Percentiles rank a stretch among this genome's conserved stretches.
Evolutionary conservation across 805 yeast species (phyloP).

Genomic region (Yamadazyma paraphyllophila): DNA sequence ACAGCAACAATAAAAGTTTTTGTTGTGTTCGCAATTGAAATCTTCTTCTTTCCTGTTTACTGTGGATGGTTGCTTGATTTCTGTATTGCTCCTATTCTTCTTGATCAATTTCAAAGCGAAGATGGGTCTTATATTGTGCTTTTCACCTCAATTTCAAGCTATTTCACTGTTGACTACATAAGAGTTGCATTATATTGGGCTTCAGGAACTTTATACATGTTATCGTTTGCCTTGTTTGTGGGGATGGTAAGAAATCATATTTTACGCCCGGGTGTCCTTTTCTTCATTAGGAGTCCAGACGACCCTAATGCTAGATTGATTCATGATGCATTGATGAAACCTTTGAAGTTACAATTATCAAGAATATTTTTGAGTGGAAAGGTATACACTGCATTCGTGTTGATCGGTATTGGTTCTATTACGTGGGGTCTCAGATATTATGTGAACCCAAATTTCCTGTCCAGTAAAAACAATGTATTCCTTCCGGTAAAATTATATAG

Average conservation of each 20-base stretch:
- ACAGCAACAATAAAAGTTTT: conserved; percentile 72
- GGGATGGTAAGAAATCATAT: conserved; percentile 74
- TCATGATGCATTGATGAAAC: conserved; percentile 81
- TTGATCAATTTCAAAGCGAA: conserved; percentile 7
- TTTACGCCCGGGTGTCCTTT: conserved; percentile 84
- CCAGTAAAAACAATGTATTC: conserved; percentile 17
- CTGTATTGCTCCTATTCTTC: conserved; percentile 56
- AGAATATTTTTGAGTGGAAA: conserved; percentile 70
- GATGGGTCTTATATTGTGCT: conserved; percentile 5
- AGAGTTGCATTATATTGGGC: conserved; percentile 50
- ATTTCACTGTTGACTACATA: conserved; percentile 15
- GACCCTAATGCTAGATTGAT: conserved; percentile 86
- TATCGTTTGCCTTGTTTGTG: conserved; percentile 78
- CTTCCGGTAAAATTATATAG: conserved; percentile 23
- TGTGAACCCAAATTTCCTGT: conserved; percentile 9
- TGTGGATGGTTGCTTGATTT: conserved; percentile 80
- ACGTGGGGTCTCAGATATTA: conserved; percentile 46
- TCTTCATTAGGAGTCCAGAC: conserved; percentile 89
- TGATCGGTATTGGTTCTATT: conserved; percentile 69
- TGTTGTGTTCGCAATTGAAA: conserved; percentile 70
- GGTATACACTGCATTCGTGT: conserved; percentile 71
- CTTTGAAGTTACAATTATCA: conserved; percentile 68
- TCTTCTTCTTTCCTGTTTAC: conserved; percentile 79
- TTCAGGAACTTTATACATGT: conserved; percentile 84
- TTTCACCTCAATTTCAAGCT: conserved; percentile 9